Evolutionary conservation across 129 eudicot species (phyloP).

Genomic region (Ambrosia artemisiifolia): DNA sequence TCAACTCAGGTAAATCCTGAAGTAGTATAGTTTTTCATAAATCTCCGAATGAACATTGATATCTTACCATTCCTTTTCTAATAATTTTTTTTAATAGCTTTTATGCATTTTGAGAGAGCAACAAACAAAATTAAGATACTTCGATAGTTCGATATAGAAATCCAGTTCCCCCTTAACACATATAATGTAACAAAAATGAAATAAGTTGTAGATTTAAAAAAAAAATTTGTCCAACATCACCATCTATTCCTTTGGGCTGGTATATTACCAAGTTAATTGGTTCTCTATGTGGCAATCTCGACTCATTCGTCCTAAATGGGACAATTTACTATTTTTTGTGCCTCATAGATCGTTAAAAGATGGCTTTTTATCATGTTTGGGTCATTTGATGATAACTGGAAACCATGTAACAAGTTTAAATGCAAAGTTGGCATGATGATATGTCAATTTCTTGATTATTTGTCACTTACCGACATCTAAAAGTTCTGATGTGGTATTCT

Average conservation of each 20-base stretch:
- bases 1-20: slow-evolving; percentile 40
- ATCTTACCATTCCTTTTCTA: neutral
- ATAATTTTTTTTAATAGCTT: neutral
- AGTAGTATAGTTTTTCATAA: slow-evolving; percentile 25
- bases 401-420: neutral
- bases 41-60: neutral
- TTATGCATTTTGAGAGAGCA: neutral
- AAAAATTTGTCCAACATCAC: neutral
- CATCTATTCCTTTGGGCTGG: neutral
- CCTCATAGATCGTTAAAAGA: neutral
- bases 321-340: neutral
- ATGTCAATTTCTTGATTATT: neutral
- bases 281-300: neutral
- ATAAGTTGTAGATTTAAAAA: neutral
- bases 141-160: neutral
- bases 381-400: neutral
- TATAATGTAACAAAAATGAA: neutral
- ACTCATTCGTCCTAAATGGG: neutral
- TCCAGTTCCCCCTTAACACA: neutral
- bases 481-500: neutral
- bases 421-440: neutral
- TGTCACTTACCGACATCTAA: neutral
- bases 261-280: neutral
- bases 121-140: neutral
- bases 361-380: neutral